These are phyloP conservation scores for Colletotrichum cereale DNA, from an alignment of 2,329 filamentous ascomycete genomes.

Conservation along the genomic window DNA sequence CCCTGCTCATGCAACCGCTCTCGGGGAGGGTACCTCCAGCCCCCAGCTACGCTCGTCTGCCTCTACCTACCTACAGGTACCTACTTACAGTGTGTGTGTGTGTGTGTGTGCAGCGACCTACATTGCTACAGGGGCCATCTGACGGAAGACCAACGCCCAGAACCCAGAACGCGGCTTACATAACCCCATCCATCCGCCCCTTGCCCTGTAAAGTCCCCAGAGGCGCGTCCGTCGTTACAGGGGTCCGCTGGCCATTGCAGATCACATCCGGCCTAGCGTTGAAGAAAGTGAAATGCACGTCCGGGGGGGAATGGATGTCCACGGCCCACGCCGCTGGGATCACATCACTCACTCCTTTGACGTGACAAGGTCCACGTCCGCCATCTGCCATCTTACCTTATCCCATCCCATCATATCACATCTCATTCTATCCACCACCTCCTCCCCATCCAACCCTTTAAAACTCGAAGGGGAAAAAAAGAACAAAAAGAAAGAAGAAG, in stretches of 20 bases:
- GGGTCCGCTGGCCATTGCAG: conserved; percentile 25
- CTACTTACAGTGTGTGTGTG: too few species aligned
- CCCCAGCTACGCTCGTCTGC: neutral
- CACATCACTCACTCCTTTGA: conserved; percentile 16
- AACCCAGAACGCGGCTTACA: conserved; percentile 34
- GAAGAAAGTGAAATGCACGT: conserved; percentile 38
- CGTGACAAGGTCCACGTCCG: conserved; percentile 22
- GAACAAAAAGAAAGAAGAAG: too few species aligned
- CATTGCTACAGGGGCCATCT: neutral
- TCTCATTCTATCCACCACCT: neutral
- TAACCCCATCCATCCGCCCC: neutral
- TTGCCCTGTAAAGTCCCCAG: conserved; percentile 22
- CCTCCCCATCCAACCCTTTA: neutral
- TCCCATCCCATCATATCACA: conserved; percentile 3
- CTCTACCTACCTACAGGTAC: neutral
- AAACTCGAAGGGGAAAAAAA: too few species aligned
- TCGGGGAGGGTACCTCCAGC: neutral
- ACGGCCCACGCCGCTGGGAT: conserved; percentile 31
- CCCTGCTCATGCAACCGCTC: conserved; percentile 18
- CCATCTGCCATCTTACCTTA: neutral
- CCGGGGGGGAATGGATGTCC: conserved; percentile 11
- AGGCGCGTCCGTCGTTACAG: conserved; percentile 36
- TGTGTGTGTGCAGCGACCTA: too few species aligned
- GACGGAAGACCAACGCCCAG: neutral
- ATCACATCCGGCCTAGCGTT: conserved; percentile 37